Evolutionary conservation across 2,329 filamentous ascomycete species (phyloP).

Genomic region (Penicillium sp.): DNA sequence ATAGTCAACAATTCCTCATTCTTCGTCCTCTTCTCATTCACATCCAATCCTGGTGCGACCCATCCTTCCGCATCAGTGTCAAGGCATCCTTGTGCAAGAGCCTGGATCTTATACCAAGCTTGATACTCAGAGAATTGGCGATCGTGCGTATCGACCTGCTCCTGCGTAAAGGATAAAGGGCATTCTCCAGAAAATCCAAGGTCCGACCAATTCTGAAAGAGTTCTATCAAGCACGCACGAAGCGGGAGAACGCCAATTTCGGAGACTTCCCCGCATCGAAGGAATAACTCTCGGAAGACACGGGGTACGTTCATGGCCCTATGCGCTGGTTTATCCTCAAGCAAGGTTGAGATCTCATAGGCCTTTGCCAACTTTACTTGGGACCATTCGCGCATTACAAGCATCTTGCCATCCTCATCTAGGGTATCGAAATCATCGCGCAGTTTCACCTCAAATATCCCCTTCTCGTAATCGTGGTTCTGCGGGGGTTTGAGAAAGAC

Average conservation of each 20-base stretch:
- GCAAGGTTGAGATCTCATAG: conserved; percentile 31
- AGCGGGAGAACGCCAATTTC: conserved; percentile 34
- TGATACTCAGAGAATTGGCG: conserved; percentile 34
- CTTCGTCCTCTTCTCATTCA: conserved; percentile 23
- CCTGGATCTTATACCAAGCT: conserved; percentile 27
- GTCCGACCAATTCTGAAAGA: conserved; percentile 29
- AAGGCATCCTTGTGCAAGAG: conserved; percentile 31
- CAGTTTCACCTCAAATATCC: conserved; percentile 16
- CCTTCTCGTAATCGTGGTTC: conserved; percentile 21
- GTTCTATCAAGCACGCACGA: conserved; percentile 34
- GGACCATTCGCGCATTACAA: conserved; percentile 18
- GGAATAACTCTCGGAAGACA: conserved; percentile 38
- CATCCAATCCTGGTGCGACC: conserved; percentile 35
- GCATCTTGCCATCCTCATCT: conserved; percentile 18
- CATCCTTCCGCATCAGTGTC: conserved; percentile 39
- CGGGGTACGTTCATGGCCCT: conserved; percentile 27
- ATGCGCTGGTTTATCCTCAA: conserved; percentile 26
- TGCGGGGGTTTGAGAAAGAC: conserved; percentile 26
- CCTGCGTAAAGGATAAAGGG: conserved; percentile 30
- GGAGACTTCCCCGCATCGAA: conserved; percentile 31
- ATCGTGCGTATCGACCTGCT: conserved; percentile 31
- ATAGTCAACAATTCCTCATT: conserved; percentile 20
- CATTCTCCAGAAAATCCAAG: conserved; percentile 28
- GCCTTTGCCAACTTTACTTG: conserved; percentile 29
- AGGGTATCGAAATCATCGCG: conserved; percentile 18